Evolutionary conservation across 2,329 filamentous ascomycete species (phyloP).

Genomic region (Trichophyton simii): DNA sequence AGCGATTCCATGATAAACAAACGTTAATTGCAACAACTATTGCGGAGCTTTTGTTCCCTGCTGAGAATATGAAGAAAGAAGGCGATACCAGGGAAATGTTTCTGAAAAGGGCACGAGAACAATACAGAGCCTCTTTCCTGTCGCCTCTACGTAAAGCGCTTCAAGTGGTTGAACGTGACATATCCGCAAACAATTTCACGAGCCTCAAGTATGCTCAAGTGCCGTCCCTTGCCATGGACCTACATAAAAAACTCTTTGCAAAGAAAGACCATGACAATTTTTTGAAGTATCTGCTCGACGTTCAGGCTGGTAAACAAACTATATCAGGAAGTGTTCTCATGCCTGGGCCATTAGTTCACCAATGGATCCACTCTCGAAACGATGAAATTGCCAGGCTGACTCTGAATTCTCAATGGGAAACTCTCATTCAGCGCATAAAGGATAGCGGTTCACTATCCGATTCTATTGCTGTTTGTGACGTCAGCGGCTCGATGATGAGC

Average conservation of each 20-base stretch:
- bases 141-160: conserved; percentile 42
- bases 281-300: conserved; percentile 37
- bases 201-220: conserved; percentile 47
- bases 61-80: conserved; percentile 25
- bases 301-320: conserved; percentile 36
- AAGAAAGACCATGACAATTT: conserved; percentile 42
- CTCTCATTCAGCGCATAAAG: conserved; percentile 45
- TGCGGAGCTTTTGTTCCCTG: conserved; percentile 41
- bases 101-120: conserved; percentile 42
- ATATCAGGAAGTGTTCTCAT: conserved; percentile 47
- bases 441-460: conserved; percentile 43
- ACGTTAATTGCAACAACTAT: conserved; percentile 47
- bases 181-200: conserved; percentile 40
- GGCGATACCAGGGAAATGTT: conserved; percentile 36
- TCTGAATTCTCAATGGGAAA: conserved; percentile 44
- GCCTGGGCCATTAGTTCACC: conserved; percentile 38
- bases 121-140: conserved; percentile 39
- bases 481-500: conserved; percentile 43
- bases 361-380: conserved; percentile 18
- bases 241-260: conserved; percentile 39
- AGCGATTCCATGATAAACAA: conserved; percentile 46
- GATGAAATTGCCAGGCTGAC: background rate
- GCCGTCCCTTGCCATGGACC: conserved; percentile 46
- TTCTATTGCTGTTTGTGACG: conserved; percentile 47
- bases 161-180: conserved; percentile 39